These are phyloP conservation scores for Talaromyces thailandensis DNA, from an alignment of 495 filamentous ascomycete species.

Conservation along the genomic window DNA sequence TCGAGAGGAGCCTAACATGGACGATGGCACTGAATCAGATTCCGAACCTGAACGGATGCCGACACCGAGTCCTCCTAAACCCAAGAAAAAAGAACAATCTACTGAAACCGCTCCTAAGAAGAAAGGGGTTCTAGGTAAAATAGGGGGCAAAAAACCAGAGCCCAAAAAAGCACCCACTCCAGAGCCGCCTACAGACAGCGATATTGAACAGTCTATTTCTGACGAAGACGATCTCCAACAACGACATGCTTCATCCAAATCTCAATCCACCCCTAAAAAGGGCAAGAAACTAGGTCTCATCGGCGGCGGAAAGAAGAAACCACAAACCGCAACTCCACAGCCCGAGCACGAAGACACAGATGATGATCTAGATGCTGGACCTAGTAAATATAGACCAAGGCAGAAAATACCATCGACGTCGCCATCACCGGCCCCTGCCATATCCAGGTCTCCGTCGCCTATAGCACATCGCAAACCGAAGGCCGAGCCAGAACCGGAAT, in stretches of 20 bases:
- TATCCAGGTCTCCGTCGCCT: neutral
- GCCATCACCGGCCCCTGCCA: conserved; percentile 9
- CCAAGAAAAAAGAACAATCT: neutral
- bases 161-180: conserved; percentile 5
- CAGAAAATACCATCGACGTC: neutral
- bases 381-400: neutral
- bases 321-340: neutral
- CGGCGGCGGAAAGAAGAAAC: conserved; percentile 8
- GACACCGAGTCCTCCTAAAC: neutral
- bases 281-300: conserved; percentile 6
- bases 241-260: neutral
- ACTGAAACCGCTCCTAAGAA: conserved; percentile 9
- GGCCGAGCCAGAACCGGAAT: conserved; percentile 21
- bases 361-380: neutral
- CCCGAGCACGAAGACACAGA: conserved; percentile 2
- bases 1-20: neutral
- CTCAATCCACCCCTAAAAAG: neutral
- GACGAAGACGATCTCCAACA: neutral
- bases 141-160: conserved; percentile 30
- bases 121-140: conserved; percentile 22
- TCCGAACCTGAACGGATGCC: neutral
- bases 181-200: neutral
- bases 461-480: neutral
- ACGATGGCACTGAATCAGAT: neutral
- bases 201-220: neutral